Percentiles rank a stretch among this genome's conserved stretches.
Evolutionary conservation across 2,329 filamentous ascomycete species (phyloP).

Genomic region (Aaosphaeria pasadenensis): DNA sequence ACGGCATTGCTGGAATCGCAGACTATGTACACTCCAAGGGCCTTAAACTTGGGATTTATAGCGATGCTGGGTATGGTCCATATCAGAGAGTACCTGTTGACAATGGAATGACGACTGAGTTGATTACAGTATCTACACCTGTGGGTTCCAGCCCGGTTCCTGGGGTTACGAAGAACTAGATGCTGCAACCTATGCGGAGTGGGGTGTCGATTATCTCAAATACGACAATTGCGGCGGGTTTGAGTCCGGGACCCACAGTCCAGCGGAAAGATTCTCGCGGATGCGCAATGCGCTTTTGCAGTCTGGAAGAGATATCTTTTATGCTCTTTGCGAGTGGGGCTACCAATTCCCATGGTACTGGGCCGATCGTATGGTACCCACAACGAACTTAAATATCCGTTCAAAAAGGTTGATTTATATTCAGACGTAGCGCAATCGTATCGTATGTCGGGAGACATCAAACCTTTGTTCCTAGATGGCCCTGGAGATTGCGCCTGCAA

Average conservation of each 20-base stretch:
- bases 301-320: slow-evolving; percentile 46
- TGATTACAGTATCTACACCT: slow-evolving; percentile 34
- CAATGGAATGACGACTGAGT: too few species aligned
- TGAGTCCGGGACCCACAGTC: slow-evolving; percentile 52
- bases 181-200: slow-evolving; percentile 50
- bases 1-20: slow-evolving; percentile 46
- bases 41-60: slow-evolving; percentile 55
- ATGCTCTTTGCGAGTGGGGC: slow-evolving; percentile 52
- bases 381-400: slow-evolving; percentile 44
- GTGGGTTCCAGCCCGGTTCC: slow-evolving; percentile 41
- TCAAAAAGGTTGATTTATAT: slow-evolving; percentile 9
- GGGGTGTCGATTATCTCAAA: slow-evolving; percentile 48
- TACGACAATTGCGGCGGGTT: slow-evolving; percentile 53
- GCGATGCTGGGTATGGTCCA: slow-evolving; percentile 27
- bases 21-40: slow-evolving; percentile 48
- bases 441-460: slow-evolving; percentile 48
- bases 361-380: slow-evolving; percentile 43
- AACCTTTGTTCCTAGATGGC: slow-evolving; percentile 21
- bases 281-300: slow-evolving; percentile 49
- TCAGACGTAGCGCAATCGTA: slow-evolving; percentile 24
- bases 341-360: slow-evolving; percentile 47
- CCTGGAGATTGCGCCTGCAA: too few species aligned
- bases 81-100: too few species aligned
- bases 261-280: slow-evolving; percentile 45
- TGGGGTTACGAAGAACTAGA: slow-evolving; percentile 53